Evolutionary conservation across 352 stramenopile species (phyloP), one percentile per base, ranked within the genome.

Genomic region (Phytophthora sojae): DNA sequence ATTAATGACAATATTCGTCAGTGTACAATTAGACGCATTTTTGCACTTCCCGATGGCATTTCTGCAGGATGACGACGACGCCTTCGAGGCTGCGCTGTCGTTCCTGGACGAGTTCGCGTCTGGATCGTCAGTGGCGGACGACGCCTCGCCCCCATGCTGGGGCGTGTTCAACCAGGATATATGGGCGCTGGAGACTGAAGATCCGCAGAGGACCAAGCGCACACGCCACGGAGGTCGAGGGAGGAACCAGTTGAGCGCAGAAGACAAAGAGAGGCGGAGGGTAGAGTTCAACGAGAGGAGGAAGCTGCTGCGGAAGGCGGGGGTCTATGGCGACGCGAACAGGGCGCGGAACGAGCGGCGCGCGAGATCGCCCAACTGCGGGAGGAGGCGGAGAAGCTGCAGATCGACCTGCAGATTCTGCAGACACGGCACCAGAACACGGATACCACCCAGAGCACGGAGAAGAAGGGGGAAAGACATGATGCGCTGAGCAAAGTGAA

Each of bases 331-430:
- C 30, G 53, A 80, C 35, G 69, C 75, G 17, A 82, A 82, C 50
- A 60, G 50, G 35, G 71, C 71, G 12, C 71, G 75, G 30, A 75
- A 76, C 25, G 63, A 80, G 49, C 75, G 75, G 64, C 68, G 8
- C 61, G 67, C 51, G 78, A 86, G 71, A 76, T 88, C 32, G 11
- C 70, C 1, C 72, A 66, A 15, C 54, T 85, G 12, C 76, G 74
- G 2, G 58, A 68, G 6, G 61, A 82, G 51, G 62, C 75, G 35
- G 57, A 57, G 25, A 75, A 83, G 26, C 55, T 88, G 32, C 64
- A 82, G 37, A 60, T 76, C 15, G 63, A 76, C 11, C 67, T 85
- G 11, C 63, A 73, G 52, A 66, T 62, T 39, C 35, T 82, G 26
- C 57, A 75, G 57, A 49, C 25, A 19, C 35, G n/a, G 26, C 39